Base-by-base conservation (phyloP, 345 rosid genomes). In the Salix purpurea region DNA sequence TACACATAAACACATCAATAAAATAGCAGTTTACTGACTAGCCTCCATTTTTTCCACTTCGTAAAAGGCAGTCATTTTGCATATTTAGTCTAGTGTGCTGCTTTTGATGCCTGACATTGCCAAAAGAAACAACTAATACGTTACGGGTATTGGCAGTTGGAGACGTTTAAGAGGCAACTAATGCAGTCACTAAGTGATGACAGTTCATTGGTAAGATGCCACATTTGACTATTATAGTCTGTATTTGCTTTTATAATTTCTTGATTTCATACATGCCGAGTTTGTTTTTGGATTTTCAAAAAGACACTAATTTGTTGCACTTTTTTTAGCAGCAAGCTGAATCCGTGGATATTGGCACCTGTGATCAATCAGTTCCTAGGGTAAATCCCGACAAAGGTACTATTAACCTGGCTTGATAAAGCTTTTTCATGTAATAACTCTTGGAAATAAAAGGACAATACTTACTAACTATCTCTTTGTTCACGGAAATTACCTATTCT, bases 181-280 rank as follows among this genome's bases (percentile, higher is more conserved):
- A 88, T 93, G 99, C 97, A 86, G 80, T 95, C 99, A 8, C 78
- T 93, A 66, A 93, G 71, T 71, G 99, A 93, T 48, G 98, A 93
- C 54, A 88, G 74, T 77, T 85, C 85, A 81, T 84, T 89, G 30
- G 99, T 95, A 88, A 90, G 92, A 82, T 32, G 64, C 78, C 75
- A 18, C 23, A 32, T 70, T 1, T 24, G 14, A 7, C 52, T 48
- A 39, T 60, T 52, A 5, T 21, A 24, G 21, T 21, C 14, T 18
- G 15, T 61, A 30, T 67, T 40, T 71, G 7, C 37, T 34, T 62
- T 39, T 4, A 26, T 23, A 61, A 15, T 75, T 24, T 52, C 2
- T 18, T 52, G 23, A 52, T 19, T 6, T 42, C n/a, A 6, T 18
- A 52, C 7, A 52, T 18, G n/a, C 1, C 7, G 58, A 19, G 58